phyloP scores from a whole-genome alignment of 768 basidiomycete species.

The Boletus sp. region DNA sequence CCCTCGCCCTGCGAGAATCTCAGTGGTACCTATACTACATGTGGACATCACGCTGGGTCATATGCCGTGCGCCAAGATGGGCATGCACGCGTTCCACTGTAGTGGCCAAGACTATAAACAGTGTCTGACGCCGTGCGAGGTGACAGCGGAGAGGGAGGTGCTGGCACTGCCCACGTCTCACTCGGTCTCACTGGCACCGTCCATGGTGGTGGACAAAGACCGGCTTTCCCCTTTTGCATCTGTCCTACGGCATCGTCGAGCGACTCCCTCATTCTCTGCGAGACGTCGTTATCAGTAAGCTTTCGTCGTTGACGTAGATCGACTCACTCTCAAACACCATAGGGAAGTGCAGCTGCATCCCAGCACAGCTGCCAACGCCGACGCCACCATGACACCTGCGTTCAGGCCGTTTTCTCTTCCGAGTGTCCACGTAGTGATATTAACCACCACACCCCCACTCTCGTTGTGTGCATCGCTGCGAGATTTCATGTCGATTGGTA shows the following conservation, averaged over 20 bases:
- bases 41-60: constrained; percentile 5
- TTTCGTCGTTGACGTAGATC: neutral
- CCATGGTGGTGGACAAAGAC: neutral
- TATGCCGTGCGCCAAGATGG: constrained; percentile 5
- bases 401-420: constrained; percentile 43
- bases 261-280: constrained; percentile 3
- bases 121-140: neutral
- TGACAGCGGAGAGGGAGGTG: constrained; percentile 7
- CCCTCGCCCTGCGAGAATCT: neutral
- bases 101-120: constrained; percentile 1
- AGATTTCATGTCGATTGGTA: constrained; percentile 1
- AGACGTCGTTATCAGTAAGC: constrained; percentile 1
- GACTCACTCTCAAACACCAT: constrained; percentile 66
- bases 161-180: neutral
- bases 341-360: constrained; percentile 64
- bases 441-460: constrained; percentile 8
- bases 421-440: constrained; percentile 3
- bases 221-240: neutral
- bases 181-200: neutral
- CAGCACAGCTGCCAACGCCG: constrained; percentile 56
- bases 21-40: constrained; percentile 6
- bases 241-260: neutral
- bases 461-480: neutral
- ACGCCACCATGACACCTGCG: constrained; percentile 63
- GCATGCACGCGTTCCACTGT: neutral